Base-by-base conservation (phyloP, 2,329 filamentous ascomycete species). In the Coleophoma eucalyptorum region DNA sequence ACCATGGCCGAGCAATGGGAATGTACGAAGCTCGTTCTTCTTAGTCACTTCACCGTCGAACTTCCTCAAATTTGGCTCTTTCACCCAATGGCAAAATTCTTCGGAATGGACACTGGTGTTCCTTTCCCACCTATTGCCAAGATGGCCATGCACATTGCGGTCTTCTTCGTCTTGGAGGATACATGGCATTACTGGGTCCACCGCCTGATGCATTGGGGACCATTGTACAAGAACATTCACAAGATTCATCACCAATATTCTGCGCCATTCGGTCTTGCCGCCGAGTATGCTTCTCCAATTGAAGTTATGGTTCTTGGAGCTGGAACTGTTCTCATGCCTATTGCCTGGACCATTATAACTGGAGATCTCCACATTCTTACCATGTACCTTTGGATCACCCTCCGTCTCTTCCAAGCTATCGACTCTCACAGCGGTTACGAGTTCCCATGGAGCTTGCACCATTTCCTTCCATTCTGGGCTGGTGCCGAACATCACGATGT, bases 191-290 rank as follows among this genome's bases (percentile, higher is more conserved):
- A 99, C 80, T 97, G 92, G 86, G 84, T 84, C 60, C 94, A 99
- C 75, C 90, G 94, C 62, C 83, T 81, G 41, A 84, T 99, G 73
- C 94, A 99, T 79, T 95, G 90, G 77, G 92, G 90, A 19, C 90
- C 91, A 37, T 84, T 99, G 5, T 99, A 99, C 84, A 96, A 91
- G 78, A 82, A 86, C 65, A 89, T 99, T 64, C 94, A 99, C 82
- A 99, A 99, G 78, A 92, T 99, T 62, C 94, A 99, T 76, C 94
- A 99, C 78, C 93, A 94, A 66, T 99, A 99, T 78, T 96, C 91
- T 35, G 94, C 94, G 12, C 94, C 94, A 16, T 99, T 99, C 67
- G 94, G 94, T 60, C 79, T 99, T 48, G 93, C 94, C 18, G 93
- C 94, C 51, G 94, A 99, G 74, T 99, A 99, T 71, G 94, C 94